Evolutionary conservation across 2,329 filamentous ascomycete species (phyloP).

Genomic region (Colletotrichum coccodes): DNA sequence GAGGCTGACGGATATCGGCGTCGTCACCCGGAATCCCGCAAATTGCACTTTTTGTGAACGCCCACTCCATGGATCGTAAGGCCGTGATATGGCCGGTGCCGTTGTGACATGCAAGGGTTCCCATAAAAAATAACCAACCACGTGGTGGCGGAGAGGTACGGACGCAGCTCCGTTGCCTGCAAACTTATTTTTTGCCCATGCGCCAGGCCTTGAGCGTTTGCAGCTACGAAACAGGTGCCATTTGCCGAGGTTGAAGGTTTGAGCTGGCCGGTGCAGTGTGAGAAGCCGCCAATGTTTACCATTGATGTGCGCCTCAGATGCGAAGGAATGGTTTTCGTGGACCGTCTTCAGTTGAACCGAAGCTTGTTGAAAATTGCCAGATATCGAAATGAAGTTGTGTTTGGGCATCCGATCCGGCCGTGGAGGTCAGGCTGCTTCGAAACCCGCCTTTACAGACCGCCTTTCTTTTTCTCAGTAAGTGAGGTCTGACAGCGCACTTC

Average conservation of each 20-base stretch:
- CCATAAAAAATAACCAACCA: not conserved
- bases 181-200: not conserved
- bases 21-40: constrained; percentile 6
- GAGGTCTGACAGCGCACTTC: not conserved
- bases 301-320: not conserved
- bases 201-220: not conserved
- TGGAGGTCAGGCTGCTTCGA: not conserved
- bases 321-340: not conserved
- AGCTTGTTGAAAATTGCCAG: not conserved
- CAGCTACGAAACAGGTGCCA: not conserved
- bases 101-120: not conserved
- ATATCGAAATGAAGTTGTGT: not conserved
- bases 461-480: not conserved
- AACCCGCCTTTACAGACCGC: not conserved
- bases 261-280: not conserved
- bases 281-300: not conserved
- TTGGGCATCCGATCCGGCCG: not conserved
- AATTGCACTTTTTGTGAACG: not conserved
- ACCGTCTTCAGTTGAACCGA: not conserved
- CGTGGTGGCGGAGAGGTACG: not conserved
- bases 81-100: not conserved
- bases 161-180: not conserved
- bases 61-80: not conserved
- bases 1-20: not conserved
- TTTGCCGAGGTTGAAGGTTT: not conserved